These are phyloP conservation scores for Botrytis porri DNA, from an alignment of 2,329 filamentous ascomycete species.

Conservation along the genomic window DNA sequence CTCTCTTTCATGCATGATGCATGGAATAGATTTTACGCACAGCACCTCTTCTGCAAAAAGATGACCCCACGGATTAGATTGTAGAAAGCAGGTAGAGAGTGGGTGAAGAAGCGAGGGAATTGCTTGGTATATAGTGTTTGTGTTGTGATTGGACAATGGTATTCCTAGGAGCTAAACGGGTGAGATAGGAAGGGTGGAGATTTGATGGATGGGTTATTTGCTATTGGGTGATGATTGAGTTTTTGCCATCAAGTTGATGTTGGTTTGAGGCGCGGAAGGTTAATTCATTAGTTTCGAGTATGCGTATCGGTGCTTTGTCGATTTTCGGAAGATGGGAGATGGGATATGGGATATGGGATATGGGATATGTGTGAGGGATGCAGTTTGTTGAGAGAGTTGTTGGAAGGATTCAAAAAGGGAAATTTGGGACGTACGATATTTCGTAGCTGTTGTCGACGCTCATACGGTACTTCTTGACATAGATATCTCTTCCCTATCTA, in stretches of 20 bases:
- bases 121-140: background rate
- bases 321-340: conserved; percentile 3
- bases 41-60: background rate
- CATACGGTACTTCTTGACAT: background rate
- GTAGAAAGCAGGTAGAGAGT: background rate
- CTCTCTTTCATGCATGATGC: background rate
- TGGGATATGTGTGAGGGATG: background rate
- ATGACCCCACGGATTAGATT: conserved; percentile 1
- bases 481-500: background rate
- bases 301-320: background rate
- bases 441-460: background rate
- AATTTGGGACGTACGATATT: background rate
- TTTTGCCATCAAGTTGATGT: conserved; percentile 5
- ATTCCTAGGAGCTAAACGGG: background rate
- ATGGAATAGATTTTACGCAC: background rate
- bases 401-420: background rate
- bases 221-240: background rate
- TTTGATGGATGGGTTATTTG: background rate
- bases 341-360: background rate
- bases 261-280: background rate
- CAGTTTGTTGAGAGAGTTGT: background rate
- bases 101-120: background rate
- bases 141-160: background rate
- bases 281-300: background rate
- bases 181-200: background rate